Base-by-base conservation (phyloP, 2,329 filamentous ascomycete genomes). In the Malbranchea cinnamomea region DNA sequence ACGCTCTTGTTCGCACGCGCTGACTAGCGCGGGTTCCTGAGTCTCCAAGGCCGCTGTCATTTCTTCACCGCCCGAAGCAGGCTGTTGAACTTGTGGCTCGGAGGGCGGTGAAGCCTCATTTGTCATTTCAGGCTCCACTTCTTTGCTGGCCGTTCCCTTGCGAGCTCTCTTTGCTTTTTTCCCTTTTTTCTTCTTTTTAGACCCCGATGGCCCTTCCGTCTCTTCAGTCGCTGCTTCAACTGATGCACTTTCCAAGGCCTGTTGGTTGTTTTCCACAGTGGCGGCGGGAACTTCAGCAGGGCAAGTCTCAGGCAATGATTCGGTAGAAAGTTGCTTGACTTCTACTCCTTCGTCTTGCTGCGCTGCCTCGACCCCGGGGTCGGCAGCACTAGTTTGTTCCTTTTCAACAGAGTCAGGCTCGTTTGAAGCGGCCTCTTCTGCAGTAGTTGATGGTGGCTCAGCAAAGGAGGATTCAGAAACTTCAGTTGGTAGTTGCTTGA, bases 151-250 rank as follows among this genome's bases (percentile, higher is more conserved):
- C 21, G 8, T 23, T 3, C 14, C n/a, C 16, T 30, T 44, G 13
- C 15, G n/a, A 4, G 18, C 25, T 19, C 40, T 47, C 34, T 43
- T 44, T n/a, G 33, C 38, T 21, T 40, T 44, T 28, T 44, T 42
- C 13, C 35, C 35, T 30, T 44, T 44, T 33, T 41, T 43, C 20
- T 23, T 15, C 29, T 40, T 33, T 7, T n/a, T n/a, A n/a, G 19
- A 10, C 6, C 24, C 6, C 6, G 12, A 17, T 15, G 16, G 30
- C 22, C 32, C 26, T 18, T 21, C 14, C n/a, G 13, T 27, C 2
- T 27, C 23, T 7, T 22, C 16, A 2, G 11, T 6, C 18, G 17
- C 9, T 15, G 18, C 11, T 11, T 6, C 18, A 12, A 16, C 22
- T 4, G 22, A 19, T 10, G 9, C 15, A 5, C n/a, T 22, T 7